These are phyloP conservation scores for Curvularia verruculosa DNA, from an alignment of 2,329 filamentous ascomycete genomes.

Conservation along the genomic window DNA sequence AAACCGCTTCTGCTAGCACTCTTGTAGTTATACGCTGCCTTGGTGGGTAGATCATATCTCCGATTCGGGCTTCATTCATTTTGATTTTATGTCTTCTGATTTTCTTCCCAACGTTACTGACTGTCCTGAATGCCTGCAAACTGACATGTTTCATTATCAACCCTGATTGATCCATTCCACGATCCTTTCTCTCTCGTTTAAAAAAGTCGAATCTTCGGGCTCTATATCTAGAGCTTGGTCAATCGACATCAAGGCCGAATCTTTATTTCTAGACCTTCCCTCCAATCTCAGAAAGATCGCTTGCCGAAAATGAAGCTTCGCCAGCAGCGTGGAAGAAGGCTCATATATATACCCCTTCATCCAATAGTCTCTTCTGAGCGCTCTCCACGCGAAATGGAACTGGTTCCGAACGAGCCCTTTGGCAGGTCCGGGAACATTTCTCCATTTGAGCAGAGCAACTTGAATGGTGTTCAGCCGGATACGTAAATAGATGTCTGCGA, in stretches of 20 bases:
- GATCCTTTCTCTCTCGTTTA: slow-evolving; percentile 14
- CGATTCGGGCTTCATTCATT: neutral
- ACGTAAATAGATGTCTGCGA: slow-evolving; percentile 24
- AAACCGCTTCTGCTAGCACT: neutral
- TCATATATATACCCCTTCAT: slow-evolving; percentile 12
- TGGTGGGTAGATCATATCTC: neutral
- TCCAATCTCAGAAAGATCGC: slow-evolving; percentile 16
- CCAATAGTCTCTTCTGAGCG: slow-evolving; percentile 16
- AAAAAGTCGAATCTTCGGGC: slow-evolving; percentile 12
- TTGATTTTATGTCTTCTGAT: neutral
- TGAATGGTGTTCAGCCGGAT: slow-evolving; percentile 26
- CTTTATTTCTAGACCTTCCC: neutral
- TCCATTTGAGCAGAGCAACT: slow-evolving; percentile 10
- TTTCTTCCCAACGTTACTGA: neutral
- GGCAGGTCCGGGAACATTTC: slow-evolving; percentile 2
- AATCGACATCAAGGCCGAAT: neutral
- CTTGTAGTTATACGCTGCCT: neutral
- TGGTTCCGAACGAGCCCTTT: no score
- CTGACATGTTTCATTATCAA: neutral
- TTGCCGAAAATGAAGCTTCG: slow-evolving; percentile 17
- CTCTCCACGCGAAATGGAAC: neutral
- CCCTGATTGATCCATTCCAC: slow-evolving; percentile 7
- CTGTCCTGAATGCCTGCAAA: neutral
- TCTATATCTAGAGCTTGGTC: slow-evolving; percentile 2
- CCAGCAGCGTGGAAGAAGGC: slow-evolving; percentile 8